Conservation (phyloP, 2,329 filamentous ascomycete genomes). For the Paraphoma chrysanthemicola region DNA sequence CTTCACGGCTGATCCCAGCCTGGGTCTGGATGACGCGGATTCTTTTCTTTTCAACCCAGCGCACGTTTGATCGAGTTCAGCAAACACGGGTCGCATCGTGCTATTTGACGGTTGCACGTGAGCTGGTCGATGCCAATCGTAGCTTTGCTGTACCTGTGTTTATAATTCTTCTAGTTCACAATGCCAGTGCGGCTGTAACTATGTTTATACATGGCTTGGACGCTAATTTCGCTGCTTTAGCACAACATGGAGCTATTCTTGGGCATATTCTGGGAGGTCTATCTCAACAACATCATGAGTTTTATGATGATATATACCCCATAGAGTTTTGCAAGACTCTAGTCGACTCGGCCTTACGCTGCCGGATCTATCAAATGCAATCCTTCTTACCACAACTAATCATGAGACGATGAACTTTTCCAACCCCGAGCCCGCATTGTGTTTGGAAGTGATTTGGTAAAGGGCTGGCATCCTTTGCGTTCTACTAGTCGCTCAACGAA, state of each 20-base stretch:
- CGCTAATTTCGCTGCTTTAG: neutral
- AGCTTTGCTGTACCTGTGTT: neutral
- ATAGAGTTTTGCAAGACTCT: neutral
- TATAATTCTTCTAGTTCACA: neutral
- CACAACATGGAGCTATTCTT: neutral
- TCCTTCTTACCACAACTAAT: too few relatives aligned
- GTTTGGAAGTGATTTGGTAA: too few relatives aligned
- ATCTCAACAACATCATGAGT: neutral
- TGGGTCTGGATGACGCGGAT: constrained; percentile 9
- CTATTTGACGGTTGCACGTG: neutral
- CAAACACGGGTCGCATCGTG: neutral
- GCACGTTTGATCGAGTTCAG: neutral
- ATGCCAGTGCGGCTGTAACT: constrained; percentile 7
- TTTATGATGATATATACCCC: neutral
- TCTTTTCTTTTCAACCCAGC: constrained; percentile 1
- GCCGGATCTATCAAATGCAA: too few relatives aligned
- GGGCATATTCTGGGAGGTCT: neutral
- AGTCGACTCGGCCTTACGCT: neutral
- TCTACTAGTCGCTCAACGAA: too few relatives aligned
- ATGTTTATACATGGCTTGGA: neutral
- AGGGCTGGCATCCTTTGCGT: too few relatives aligned
- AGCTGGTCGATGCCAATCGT: neutral
- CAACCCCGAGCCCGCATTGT: too few relatives aligned
- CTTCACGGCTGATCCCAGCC: constrained; percentile 11
- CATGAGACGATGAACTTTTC: too few relatives aligned